Conservation (phyloP, 2,329 filamentous ascomycete species). For the Aspergillus vadensis region DNA sequence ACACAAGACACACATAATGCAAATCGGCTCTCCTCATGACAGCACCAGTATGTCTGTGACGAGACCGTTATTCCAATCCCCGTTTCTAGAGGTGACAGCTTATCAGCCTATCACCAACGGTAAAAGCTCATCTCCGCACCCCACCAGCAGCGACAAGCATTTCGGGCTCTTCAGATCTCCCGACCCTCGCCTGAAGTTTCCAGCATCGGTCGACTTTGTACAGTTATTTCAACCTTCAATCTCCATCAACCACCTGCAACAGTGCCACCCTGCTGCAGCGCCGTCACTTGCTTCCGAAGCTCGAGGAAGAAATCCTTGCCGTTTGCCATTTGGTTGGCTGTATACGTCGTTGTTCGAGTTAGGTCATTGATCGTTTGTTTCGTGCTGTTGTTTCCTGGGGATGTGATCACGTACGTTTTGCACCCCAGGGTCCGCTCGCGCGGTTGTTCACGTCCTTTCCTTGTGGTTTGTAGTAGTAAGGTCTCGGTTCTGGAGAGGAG, state of each 20-base stretch:
- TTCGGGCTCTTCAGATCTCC: neutral
- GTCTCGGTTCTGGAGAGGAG: constrained; percentile 32
- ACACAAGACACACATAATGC: neutral
- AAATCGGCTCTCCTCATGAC: neutral
- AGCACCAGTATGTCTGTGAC: neutral
- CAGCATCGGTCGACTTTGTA: constrained; percentile 8
- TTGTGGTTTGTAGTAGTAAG: constrained; percentile 42
- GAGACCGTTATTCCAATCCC: neutral
- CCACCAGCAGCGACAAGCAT: neutral
- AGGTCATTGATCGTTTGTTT: constrained; percentile 1
- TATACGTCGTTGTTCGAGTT: constrained; percentile 5
- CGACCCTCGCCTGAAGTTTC: neutral
- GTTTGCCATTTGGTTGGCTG: constrained; percentile 52
- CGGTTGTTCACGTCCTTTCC: constrained; percentile 41
- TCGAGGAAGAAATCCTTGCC: constrained; percentile 55
- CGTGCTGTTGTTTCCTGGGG: neutral
- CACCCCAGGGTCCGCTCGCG: constrained; percentile 45
- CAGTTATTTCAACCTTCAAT: neutral
- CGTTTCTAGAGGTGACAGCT: constrained; percentile 8
- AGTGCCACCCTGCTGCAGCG: constrained; percentile 40
- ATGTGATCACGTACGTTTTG: constrained; percentile 42
- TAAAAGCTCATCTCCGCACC: neutral
- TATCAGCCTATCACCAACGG: constrained; percentile 18
- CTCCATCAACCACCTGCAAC: constrained; percentile 37
- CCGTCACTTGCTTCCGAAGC: constrained; percentile 50